phyloP scores from a whole-genome alignment of 1,284 basidiomycete genomes.

The Austropuccinia psidii region DNA sequence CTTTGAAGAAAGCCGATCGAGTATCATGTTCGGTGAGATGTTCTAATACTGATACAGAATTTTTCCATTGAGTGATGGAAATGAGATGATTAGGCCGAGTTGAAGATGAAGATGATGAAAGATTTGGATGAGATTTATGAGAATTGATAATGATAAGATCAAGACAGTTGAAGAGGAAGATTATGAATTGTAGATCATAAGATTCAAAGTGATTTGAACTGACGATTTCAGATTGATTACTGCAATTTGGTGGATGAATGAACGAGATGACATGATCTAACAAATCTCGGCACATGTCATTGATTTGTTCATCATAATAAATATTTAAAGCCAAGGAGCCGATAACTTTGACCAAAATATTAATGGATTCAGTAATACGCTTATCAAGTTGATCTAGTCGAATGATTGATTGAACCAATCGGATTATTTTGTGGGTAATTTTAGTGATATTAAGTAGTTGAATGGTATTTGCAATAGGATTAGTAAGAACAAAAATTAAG shows the following conservation, averaged over 20 bases:
- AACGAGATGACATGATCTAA: not conserved
- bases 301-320: conserved; percentile 12
- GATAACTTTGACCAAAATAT: not conserved
- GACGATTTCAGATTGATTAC: no score
- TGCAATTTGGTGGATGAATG: not conserved
- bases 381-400: not conserved
- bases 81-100: not conserved
- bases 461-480: not conserved
- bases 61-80: not conserved
- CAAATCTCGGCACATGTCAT: conserved; percentile 12
- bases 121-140: not conserved
- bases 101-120: not conserved
- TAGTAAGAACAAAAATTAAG: not conserved
- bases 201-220: not conserved
- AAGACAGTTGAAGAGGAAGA: not conserved
- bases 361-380: no score
- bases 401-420: not conserved
- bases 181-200: not conserved
- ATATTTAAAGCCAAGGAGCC: not conserved
- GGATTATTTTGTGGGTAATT: conserved; percentile 1
- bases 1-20: not conserved
- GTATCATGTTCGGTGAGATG: not conserved
- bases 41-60: not conserved
- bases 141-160: not conserved
- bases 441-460: conserved; percentile 15